A percentile compares a stretch with the other conserved stretches of the same genome.
These are phyloP conservation scores for Dictyophora rubrovolvata DNA, from an alignment of 768 basidiomycete species.

Conservation along the genomic window DNA sequence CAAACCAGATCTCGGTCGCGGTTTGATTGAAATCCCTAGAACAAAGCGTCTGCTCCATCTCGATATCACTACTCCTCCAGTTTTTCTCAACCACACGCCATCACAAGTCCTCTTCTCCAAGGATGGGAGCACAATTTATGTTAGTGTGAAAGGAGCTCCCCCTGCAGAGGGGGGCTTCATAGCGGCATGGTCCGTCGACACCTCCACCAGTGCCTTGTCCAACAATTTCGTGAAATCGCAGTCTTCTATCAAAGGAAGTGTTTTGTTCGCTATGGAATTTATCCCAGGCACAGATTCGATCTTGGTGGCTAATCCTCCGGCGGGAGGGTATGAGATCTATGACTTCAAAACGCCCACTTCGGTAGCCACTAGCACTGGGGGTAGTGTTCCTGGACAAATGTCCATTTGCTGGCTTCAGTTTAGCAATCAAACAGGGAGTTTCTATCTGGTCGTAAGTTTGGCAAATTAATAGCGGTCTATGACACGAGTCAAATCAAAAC, in stretches of 20 bases:
- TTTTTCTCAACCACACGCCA: slow-evolving; percentile 35
- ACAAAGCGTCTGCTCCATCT: slow-evolving; percentile 33
- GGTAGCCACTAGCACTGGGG: slow-evolving; percentile 1
- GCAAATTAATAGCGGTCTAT: slow-evolving; percentile 8
- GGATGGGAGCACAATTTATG: slow-evolving; percentile 34
- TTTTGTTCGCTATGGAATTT: slow-evolving; percentile 37
- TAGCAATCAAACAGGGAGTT: slow-evolving; percentile 22
- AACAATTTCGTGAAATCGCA: slow-evolving; percentile 18
- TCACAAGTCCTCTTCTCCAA: slow-evolving; percentile 39
- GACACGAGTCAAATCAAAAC: neutral
- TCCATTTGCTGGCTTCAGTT: slow-evolving; percentile 22
- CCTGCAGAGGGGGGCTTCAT: slow-evolving; percentile 37
- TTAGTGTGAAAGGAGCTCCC: slow-evolving; percentile 40
- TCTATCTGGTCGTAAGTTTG: slow-evolving; percentile 15
- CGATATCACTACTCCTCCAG: slow-evolving; percentile 42
- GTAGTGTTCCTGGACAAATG: slow-evolving; percentile 17
- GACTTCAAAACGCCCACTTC: slow-evolving; percentile 16
- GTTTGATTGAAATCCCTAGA: slow-evolving; percentile 30
- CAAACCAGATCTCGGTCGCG: slow-evolving; percentile 30
- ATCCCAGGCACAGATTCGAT: slow-evolving; percentile 22
- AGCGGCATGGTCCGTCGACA: slow-evolving; percentile 37
- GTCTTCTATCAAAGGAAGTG: slow-evolving; percentile 16
- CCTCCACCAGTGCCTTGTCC: slow-evolving; percentile 32
- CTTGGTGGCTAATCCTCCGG: slow-evolving; percentile 20
- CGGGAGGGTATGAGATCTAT: slow-evolving; percentile 20